Evolutionary conservation across 306 rosid genomes (phyloP), one percentile per base, ranked within the genome.

Genomic region (Vachellia pachyceras): DNA sequence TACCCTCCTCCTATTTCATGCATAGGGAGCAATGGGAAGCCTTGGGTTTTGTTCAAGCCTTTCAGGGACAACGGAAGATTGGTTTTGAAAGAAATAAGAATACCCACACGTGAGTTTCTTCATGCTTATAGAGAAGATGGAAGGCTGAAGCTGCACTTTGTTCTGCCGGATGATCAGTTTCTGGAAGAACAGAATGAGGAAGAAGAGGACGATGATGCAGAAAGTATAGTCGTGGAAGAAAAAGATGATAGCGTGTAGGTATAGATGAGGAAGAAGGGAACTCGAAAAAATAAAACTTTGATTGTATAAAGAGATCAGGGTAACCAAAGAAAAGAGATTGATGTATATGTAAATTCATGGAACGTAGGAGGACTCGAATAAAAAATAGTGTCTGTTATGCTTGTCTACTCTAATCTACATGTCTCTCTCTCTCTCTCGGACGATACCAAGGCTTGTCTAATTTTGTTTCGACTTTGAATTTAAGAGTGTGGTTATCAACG

Each of bases 1-100:
- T 94, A 87, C 80, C 98, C 98, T 82, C 98, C 98, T n/a, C 98
- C 98, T 1, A 92, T 95, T 79, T 91, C 97, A 54, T 46, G 92
- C 83, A 90, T 95, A 79, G 89, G 97, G 54, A 86, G 86, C 75
- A 89, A 50, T 17, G 97, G 98, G 25, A 92, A 89, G 88, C 97
- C 98, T 77, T 82, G 89, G 88, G 92, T 92, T 72, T 88, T 79
- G 70, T 92, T 91, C 73, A 91, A 75, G 83, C 91, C 97, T 17
- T 91, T 85, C 35, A 90, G 98, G 54, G 73, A 86, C 22, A 77
- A 93, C 72, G 98, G 98, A 3, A 91, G 98, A 79, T 92, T 95
- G 86, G 93, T 95, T 54, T 85, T 95, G 74, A 85, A 89, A 76
- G 95, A 91, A 82, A 82, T 95, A 60, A 90, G 92, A 82, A 79